Percentiles rank a stretch among this genome's conserved stretches.
phyloP scores from a whole-genome alignment of 192 early-diverging fungal genomes.

The Haplosporangium gracile region DNA sequence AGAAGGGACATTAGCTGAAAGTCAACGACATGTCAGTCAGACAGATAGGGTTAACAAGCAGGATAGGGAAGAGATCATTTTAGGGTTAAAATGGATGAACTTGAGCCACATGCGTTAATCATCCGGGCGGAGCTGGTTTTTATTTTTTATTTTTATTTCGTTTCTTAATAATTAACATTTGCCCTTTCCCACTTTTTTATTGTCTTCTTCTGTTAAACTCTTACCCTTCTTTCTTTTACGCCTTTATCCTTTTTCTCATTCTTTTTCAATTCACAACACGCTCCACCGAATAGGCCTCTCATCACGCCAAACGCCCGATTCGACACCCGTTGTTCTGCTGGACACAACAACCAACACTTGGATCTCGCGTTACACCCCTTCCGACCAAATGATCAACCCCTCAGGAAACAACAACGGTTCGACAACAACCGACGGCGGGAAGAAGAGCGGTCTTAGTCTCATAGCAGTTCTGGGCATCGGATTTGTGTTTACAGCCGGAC shows the following conservation, averaged over 20 bases:
- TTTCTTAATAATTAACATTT: neutral
- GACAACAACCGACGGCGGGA: neutral
- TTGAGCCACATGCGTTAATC: neutral
- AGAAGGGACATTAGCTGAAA: too few relatives aligned
- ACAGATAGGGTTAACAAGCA: neutral
- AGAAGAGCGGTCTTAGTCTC: neutral
- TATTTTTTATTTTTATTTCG: neutral
- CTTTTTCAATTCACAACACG: neutral
- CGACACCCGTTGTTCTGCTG: constrained; percentile 17
- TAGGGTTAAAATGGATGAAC: neutral
- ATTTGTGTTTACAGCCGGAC: constrained; percentile 21
- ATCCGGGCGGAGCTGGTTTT: neutral
- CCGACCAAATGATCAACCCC: neutral
- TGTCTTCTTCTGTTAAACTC: neutral
- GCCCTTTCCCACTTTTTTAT: neutral
- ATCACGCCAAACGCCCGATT: constrained; percentile 16
- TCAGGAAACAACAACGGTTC: neutral
- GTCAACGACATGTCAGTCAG: neutral
- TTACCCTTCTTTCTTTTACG: neutral
- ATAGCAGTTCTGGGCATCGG: constrained; percentile 23
- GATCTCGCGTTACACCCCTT: constrained; percentile 19
- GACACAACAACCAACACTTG: constrained; percentile 45
- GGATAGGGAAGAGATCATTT: neutral
- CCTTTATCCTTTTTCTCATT: too few relatives aligned
- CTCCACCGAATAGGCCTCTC: constrained; percentile 8